These are phyloP conservation scores for Aspergillus sp. DNA, from an alignment of 2,329 filamentous ascomycete genomes.

Conservation along the genomic window DNA sequence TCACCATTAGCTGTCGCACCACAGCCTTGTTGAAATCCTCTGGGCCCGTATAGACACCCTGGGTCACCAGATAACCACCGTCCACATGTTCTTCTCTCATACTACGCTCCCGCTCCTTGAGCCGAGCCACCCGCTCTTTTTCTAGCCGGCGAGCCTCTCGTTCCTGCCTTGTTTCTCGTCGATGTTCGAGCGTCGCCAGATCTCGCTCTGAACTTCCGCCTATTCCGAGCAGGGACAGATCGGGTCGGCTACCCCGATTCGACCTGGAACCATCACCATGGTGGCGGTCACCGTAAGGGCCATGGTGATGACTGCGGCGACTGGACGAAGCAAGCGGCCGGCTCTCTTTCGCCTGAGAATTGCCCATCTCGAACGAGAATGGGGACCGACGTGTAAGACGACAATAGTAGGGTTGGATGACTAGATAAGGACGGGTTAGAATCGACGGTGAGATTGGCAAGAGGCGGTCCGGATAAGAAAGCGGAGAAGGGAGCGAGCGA, in stretches of 20 bases:
- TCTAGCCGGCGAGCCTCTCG: slow-evolving; percentile 83
- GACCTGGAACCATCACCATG: slow-evolving; percentile 47
- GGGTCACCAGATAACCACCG: slow-evolving; percentile 89
- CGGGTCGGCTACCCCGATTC: slow-evolving; percentile 57
- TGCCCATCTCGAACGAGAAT: slow-evolving; percentile 42
- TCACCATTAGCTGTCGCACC: slow-evolving; percentile 87
- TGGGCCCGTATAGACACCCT: slow-evolving; percentile 86
- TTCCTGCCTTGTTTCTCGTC: slow-evolving; percentile 88
- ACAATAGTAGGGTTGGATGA: neutral
- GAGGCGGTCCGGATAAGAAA: slow-evolving; percentile 21
- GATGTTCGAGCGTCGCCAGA: slow-evolving; percentile 55
- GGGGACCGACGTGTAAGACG: slow-evolving; percentile 9
- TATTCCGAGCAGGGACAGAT: slow-evolving; percentile 62
- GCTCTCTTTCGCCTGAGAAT: slow-evolving; percentile 51
- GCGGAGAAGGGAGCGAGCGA: slow-evolving; percentile 19
- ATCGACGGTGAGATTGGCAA: slow-evolving; percentile 11
- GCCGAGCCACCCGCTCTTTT: slow-evolving; percentile 71
- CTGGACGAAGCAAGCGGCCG: slow-evolving; percentile 34
- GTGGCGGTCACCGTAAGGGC: slow-evolving; percentile 33
- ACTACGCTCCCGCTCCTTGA: slow-evolving; percentile 86
- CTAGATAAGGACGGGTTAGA: slow-evolving; percentile 2
- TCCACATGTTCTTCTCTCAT: slow-evolving; percentile 91
- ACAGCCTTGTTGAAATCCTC: slow-evolving; percentile 92
- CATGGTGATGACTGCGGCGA: slow-evolving; percentile 35
- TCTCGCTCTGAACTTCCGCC: slow-evolving; percentile 54